Evolutionary conservation across 129 eudicot species (phyloP).

Genomic region (Centrapalus pauciflorus): DNA sequence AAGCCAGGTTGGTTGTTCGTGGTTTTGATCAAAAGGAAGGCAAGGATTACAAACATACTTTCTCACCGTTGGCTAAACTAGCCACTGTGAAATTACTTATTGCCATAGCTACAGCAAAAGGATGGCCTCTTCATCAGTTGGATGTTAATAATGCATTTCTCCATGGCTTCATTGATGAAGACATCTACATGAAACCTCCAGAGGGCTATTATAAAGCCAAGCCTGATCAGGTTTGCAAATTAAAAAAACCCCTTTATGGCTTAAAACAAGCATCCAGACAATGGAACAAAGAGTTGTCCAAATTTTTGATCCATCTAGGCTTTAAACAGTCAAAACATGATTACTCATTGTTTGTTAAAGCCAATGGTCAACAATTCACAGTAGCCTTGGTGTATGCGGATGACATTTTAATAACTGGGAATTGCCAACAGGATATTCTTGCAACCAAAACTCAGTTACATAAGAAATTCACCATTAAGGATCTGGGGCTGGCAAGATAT

Average conservation of each 20-base stretch:
- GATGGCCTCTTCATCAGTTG: no score
- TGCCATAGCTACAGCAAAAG: neutral
- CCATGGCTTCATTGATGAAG: no score
- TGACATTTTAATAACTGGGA: neutral
- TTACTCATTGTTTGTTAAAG: neutral
- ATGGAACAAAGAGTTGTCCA: neutral
- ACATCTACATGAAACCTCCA: neutral
- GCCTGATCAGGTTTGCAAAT: neutral
- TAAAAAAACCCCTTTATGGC: neutral
- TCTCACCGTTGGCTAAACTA: neutral
- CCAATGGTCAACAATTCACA: neutral
- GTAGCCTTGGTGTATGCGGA: neutral
- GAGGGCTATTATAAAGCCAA: neutral
- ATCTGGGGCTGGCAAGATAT: neutral
- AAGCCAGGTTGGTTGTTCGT: no score
- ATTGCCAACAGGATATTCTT: neutral
- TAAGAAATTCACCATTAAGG: neutral
- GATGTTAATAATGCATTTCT: no score
- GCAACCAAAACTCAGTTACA: neutral
- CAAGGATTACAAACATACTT: neutral
- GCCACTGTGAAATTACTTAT: neutral
- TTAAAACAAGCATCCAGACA: neutral
- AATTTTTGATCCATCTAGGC: neutral
- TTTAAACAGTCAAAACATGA: neutral
- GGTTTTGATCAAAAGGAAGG: no score